Evolutionary conservation across 768 basidiomycete genomes (phyloP).

Genomic region (Mycena rosella): DNA sequence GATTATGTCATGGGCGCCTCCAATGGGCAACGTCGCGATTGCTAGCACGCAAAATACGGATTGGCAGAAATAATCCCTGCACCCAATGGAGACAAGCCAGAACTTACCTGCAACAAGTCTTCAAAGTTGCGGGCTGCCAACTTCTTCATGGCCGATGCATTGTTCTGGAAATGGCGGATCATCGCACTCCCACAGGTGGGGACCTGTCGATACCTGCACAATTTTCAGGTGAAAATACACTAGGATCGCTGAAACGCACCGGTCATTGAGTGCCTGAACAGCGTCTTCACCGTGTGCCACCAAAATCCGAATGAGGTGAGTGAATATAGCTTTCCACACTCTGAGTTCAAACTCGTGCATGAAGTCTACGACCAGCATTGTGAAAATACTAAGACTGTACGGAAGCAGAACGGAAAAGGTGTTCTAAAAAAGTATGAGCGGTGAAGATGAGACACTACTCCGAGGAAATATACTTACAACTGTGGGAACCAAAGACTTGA

Average conservation of each 20-base stretch:
- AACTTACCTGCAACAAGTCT: slow-evolving; percentile 45
- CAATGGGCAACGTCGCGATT: too few species aligned
- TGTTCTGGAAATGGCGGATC: slow-evolving; percentile 40
- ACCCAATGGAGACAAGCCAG: too few species aligned
- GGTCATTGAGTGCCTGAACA: slow-evolving; percentile 12
- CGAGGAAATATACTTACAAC: too few species aligned
- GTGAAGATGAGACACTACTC: too few species aligned
- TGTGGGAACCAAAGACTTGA: slow-evolving; percentile 31
- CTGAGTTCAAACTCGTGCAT: slow-evolving; percentile 15
- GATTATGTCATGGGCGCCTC: too few species aligned
- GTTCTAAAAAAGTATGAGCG: too few species aligned
- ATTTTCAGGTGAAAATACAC: background rate
- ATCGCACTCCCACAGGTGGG: slow-evolving; percentile 38
- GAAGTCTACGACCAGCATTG: slow-evolving; percentile 3
- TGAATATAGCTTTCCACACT: slow-evolving; percentile 10
- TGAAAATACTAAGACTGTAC: too few species aligned
- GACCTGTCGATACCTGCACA: slow-evolving; percentile 3
- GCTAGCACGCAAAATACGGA: too few species aligned
- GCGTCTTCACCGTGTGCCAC: background rate
- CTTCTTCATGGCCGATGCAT: slow-evolving; percentile 40
- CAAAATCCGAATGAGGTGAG: slow-evolving; percentile 13
- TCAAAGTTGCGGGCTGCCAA: slow-evolving; percentile 43
- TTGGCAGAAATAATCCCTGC: background rate
- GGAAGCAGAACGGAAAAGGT: slow-evolving; percentile 1
- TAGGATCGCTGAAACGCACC: background rate